Evolutionary conservation across 1,284 basidiomycete species (phyloP), one percentile per base, ranked within the genome.

Genomic region (Mycosarcoma maydis): DNA sequence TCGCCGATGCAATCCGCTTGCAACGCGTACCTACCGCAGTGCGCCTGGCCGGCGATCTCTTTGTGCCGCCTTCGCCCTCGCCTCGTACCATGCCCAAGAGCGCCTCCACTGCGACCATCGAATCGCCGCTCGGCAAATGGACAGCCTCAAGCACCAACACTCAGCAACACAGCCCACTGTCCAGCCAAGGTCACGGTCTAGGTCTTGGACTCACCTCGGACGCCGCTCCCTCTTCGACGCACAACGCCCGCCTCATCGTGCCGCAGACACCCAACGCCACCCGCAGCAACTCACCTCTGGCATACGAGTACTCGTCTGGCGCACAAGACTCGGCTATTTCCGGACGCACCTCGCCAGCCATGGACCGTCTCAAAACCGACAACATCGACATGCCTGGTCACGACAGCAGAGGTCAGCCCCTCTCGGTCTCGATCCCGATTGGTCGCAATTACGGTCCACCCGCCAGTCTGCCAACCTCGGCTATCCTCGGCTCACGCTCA

Each of bases 21-120:
- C 85, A 85, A 59, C 78, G 85, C 3, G 85, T 86, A 2, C 85
- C 85, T 0, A 85, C 85, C 1, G 83, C 84, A 8, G 85, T 86
- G 2, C 78, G 85, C n/a, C 60, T 85, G 33, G 85, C 86, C 0
- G 83, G 84, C 13, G 85, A 86, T 32, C 65, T 86, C 19, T 72
- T 67, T 39, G 43, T 68, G 26, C 67, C 77, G 24, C 46, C 61
- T 3, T 61, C 62, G 19, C 67, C 67, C 23, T 62, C 66, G 23
- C 55, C 59, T 16, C 54, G 66, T 11, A 48, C 29, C 37, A 69
- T 64, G 59, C 51, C 55, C n/a, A 62, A 56, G 34, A 64, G 66
- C 47, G 53, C 60, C 32, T 59, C 66, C n/a, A 62, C 51, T 23
- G 40, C 48, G 29, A 50, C 66, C 10, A 68, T 68, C 45, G 65